Percentiles rank a stretch among this genome's conserved stretches.
Conservation (phyloP, 352 stramenopile species). For the Phytophthora pluvialis region DNA sequence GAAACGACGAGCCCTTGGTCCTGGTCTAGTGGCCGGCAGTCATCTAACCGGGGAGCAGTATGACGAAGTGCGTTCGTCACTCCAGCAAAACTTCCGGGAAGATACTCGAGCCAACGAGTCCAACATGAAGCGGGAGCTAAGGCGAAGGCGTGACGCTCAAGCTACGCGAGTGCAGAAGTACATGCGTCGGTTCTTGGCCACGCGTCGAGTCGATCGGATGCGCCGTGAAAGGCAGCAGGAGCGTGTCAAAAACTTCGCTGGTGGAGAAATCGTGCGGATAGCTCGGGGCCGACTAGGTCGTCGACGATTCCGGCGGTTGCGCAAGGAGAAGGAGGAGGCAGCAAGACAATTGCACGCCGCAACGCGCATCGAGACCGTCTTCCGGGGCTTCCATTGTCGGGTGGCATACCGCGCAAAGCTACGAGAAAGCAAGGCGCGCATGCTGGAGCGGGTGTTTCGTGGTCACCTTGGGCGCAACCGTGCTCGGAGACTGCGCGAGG, state of each 20-base stretch:
- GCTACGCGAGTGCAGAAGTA: constrained; percentile 64
- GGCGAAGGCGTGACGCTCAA: constrained; percentile 51
- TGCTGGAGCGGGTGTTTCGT: constrained; percentile 79
- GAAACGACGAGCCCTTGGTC: constrained; percentile 28
- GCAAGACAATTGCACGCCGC: constrained; percentile 38
- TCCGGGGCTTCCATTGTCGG: constrained; percentile 70
- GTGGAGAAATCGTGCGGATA: constrained; percentile 69
- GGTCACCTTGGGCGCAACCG: constrained; percentile 60
- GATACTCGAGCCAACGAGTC: constrained; percentile 60
- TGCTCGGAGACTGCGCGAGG: constrained; percentile 48
- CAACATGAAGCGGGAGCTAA: constrained; percentile 50
- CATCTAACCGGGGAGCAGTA: constrained; percentile 29
- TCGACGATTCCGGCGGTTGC: constrained; percentile 44
- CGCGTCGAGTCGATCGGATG: constrained; percentile 36
- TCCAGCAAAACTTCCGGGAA: constrained; percentile 52
- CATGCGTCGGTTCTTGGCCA: constrained; percentile 60
- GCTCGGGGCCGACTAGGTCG: constrained; percentile 66
- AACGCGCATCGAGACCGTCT: constrained; percentile 67
- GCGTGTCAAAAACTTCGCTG: constrained; percentile 56
- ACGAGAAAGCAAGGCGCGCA: constrained; percentile 47
- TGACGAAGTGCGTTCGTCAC: constrained; percentile 39
- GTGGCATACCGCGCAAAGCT: constrained; percentile 50
- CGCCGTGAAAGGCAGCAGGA: constrained; percentile 47
- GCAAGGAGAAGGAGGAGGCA: constrained; percentile 24
- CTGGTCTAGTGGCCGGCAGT: constrained; percentile 12